These are phyloP conservation scores for Pythium monospermum DNA, from an alignment of 352 stramenopile species.

Conservation along the genomic window DNA sequence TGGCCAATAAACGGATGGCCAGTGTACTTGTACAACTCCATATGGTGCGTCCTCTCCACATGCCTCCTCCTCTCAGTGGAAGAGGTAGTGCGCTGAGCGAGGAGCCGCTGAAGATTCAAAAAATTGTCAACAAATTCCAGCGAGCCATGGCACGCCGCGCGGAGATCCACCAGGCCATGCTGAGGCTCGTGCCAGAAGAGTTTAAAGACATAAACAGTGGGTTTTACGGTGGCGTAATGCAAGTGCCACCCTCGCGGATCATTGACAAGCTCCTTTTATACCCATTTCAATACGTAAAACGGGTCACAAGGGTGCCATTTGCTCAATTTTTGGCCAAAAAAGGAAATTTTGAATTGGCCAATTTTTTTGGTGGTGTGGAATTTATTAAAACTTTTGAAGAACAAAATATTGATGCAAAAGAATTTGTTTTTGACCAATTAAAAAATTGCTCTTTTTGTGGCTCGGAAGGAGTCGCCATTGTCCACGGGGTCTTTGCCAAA, in stretches of 20 bases:
- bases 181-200: slow-evolving; percentile 39
- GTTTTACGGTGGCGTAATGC: slow-evolving; percentile 36
- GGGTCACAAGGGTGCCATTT: slow-evolving; percentile 41
- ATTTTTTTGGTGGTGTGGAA: slow-evolving; percentile 54
- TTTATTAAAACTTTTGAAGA: slow-evolving; percentile 75
- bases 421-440: slow-evolving; percentile 59
- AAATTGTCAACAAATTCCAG: slow-evolving; percentile 50
- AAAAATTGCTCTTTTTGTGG: slow-evolving; percentile 46
- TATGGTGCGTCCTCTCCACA: slow-evolving; percentile 47
- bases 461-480: slow-evolving; percentile 69
- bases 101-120: slow-evolving; percentile 55
- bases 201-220: slow-evolving; percentile 39
- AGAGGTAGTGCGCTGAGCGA: slow-evolving; percentile 38
- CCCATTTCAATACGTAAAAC: slow-evolving; percentile 50
- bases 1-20: slow-evolving; percentile 62
- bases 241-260: slow-evolving; percentile 47
- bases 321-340: slow-evolving; percentile 48
- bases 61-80: too few species aligned
- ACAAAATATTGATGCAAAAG: slow-evolving; percentile 39
- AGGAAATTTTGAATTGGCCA: slow-evolving; percentile 40
- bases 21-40: slow-evolving; percentile 68
- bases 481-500: slow-evolving; percentile 70
- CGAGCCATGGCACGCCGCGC: slow-evolving; percentile 38
- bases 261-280: slow-evolving; percentile 64
- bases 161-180: slow-evolving; percentile 48